phyloP scores from a whole-genome alignment of 2,329 filamentous ascomycete genomes.

The Sporothrix euskadiensis region DNA sequence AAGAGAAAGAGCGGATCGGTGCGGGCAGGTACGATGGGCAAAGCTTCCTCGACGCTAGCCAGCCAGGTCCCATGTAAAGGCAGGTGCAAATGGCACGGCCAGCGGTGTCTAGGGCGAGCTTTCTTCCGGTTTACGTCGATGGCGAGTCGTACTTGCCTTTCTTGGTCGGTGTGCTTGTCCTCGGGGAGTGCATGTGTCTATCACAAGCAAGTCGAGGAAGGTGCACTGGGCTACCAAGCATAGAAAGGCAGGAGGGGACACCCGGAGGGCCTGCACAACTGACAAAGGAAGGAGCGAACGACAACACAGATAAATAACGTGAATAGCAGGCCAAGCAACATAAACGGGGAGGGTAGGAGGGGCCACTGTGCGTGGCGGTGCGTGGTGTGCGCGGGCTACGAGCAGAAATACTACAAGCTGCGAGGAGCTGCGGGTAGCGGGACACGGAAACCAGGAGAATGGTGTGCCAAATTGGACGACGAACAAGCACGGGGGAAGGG shows the following conservation, averaged over 20 bases:
- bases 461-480: constrained; percentile 20
- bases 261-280: neutral
- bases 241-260: neutral
- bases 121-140: neutral
- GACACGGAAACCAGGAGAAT: constrained; percentile 25
- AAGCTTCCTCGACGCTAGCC: neutral
- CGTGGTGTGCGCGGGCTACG: constrained; percentile 13
- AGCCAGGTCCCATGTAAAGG: constrained; percentile 1
- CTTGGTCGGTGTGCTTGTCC: neutral
- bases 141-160: constrained; percentile 1
- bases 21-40: neutral
- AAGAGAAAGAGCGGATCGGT: neutral
- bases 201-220: constrained; percentile 17
- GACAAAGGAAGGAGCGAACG: constrained; percentile 1
- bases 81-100: neutral
- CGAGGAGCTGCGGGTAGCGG: constrained; percentile 24
- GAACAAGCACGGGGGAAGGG: neutral
- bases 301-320: neutral
- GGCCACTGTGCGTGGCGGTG: constrained; percentile 12
- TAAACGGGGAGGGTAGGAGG: constrained; percentile 19
- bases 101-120: neutral
- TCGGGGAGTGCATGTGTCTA: constrained; percentile 10
- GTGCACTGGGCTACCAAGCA: neutral
- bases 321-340: neutral
- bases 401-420: neutral